A percentile compares a stretch with the other conserved stretches of the same genome.
Conservation (phyloP, 2,329 filamentous ascomycete species). For the Calonectria hawksworthii region DNA sequence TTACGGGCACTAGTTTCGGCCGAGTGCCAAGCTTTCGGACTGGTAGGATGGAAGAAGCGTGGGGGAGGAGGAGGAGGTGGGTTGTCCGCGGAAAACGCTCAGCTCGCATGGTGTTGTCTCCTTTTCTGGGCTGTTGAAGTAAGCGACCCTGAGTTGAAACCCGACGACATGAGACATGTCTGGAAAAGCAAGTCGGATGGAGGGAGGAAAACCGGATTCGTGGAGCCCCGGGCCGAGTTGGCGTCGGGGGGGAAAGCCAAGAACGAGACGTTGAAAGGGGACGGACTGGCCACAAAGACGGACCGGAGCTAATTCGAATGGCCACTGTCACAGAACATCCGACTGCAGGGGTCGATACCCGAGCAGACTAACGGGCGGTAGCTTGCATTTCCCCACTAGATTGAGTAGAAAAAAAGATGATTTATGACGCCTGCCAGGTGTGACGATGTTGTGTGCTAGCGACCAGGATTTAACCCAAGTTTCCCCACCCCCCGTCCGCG, state of each 20-base stretch:
- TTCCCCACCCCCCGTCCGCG: not conserved
- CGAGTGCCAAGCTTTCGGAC: not conserved
- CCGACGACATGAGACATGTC: not conserved
- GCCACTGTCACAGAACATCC: not conserved
- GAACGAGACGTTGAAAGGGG: not conserved
- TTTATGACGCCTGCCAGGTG: not conserved
- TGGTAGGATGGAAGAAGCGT: not conserved
- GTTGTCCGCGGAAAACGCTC: not conserved
- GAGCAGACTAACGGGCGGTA: not conserved
- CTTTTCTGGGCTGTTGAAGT: not conserved
- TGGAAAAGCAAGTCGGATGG: not conserved
- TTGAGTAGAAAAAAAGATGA: not conserved
- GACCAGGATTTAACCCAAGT: not conserved
- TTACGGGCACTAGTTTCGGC: not conserved
- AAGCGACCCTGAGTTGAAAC: not conserved
- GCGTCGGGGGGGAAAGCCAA: not conserved
- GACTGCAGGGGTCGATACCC: not conserved
- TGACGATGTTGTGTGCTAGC: not conserved
- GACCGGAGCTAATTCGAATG: not conserved
- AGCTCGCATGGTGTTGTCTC: not conserved
- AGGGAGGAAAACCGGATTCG: not conserved
- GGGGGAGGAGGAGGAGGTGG: not conserved
- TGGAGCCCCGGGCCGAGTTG: not conserved
- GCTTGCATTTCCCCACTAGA: constrained; percentile 2
- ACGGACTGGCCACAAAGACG: not conserved